A percentile compares a stretch with the other conserved stretches of the same genome.
These are phyloP conservation scores for Leucocoprinus birnbaumii DNA, from an alignment of 768 basidiomycete species.

Conservation along the genomic window DNA sequence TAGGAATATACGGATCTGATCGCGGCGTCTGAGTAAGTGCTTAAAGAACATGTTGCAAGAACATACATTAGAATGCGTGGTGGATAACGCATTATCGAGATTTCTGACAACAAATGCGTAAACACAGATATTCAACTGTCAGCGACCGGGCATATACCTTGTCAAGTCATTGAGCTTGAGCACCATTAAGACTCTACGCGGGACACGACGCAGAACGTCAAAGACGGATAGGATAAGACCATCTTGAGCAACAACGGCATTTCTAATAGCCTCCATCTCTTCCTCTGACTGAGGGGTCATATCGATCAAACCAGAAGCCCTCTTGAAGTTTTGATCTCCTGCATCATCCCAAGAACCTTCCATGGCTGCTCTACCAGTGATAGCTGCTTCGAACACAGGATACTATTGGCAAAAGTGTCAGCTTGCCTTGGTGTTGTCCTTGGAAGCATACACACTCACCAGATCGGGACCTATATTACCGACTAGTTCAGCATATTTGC, in stretches of 20 bases:
- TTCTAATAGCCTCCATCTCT: constrained; percentile 80
- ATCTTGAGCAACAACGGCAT: constrained; percentile 79
- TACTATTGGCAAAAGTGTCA: constrained; percentile 48
- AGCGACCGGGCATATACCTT: constrained; percentile 37
- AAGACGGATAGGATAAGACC: constrained; percentile 85
- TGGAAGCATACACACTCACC: too few relatives aligned
- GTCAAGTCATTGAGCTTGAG: constrained; percentile 86
- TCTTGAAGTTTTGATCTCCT: constrained; percentile 39
- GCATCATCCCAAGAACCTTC: constrained; percentile 56
- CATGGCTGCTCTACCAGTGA: constrained; percentile 82
- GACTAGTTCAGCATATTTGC: constrained; percentile 86
- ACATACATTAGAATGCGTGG: constrained; percentile 77
- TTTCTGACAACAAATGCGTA: constrained; percentile 40
- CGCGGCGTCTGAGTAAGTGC: not conserved
- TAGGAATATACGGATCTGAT: constrained; percentile 79
- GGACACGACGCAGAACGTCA: constrained; percentile 82
- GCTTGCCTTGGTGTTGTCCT: too few relatives aligned
- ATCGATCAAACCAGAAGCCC: constrained; percentile 78
- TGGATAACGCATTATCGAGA: constrained; percentile 81
- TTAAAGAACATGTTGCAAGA: not conserved
- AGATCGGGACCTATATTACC: constrained; percentile 89
- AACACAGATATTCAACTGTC: not conserved
- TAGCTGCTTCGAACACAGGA: constrained; percentile 91
- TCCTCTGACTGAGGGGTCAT: constrained; percentile 67
- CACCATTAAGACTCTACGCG: constrained; percentile 80